Evolutionary conservation across 495 filamentous ascomycete species (phyloP).

Genomic region (Zalerion maritima): DNA sequence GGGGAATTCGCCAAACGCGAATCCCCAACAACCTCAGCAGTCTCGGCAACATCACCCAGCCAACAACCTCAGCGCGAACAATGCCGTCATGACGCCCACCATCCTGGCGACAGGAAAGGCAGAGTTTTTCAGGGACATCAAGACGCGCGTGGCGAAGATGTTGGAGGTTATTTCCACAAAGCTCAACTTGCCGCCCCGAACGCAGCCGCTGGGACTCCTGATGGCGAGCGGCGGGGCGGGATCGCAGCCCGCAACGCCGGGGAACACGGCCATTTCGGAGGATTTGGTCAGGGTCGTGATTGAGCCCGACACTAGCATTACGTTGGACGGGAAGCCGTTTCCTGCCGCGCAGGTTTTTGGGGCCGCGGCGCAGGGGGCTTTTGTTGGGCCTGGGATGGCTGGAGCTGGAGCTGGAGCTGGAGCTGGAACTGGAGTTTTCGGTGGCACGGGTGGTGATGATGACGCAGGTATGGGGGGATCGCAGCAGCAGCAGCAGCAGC

Average conservation of each 20-base stretch:
- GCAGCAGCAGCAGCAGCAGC: conserved; percentile 7
- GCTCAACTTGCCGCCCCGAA: conserved; percentile 50
- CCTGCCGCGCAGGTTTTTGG: conserved; percentile 9
- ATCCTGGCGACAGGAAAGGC: too few relatives aligned
- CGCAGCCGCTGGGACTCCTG: conserved; percentile 51
- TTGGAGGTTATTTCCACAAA: conserved; percentile 73
- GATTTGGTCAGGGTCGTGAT: conserved; percentile 54
- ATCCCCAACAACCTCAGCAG: too few relatives aligned
- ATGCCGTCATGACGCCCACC: conserved; percentile 13
- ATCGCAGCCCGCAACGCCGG: conserved; percentile 45
- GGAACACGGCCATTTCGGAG: conserved; percentile 55
- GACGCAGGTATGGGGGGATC: conserved; percentile 5
- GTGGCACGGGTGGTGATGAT: conserved; percentile 1
- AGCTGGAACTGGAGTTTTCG: conserved; percentile 11
- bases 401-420: conserved; percentile 8
- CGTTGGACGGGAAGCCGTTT: conserved; percentile 49
- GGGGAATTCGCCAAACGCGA: too few relatives aligned
- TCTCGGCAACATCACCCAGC: too few relatives aligned
- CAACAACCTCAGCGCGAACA: too few relatives aligned
- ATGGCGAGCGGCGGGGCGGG: conserved; percentile 40
- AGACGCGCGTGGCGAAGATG: conserved; percentile 53
- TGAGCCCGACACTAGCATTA: conserved; percentile 51
- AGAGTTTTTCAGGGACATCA: conserved; percentile 55
- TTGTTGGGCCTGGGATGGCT: conserved; percentile 3
- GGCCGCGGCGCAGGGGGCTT: not conserved